Evolutionary conservation across 129 eudicot species (phyloP).

Genomic region (Chrysanthemum lavandulifolium): DNA sequence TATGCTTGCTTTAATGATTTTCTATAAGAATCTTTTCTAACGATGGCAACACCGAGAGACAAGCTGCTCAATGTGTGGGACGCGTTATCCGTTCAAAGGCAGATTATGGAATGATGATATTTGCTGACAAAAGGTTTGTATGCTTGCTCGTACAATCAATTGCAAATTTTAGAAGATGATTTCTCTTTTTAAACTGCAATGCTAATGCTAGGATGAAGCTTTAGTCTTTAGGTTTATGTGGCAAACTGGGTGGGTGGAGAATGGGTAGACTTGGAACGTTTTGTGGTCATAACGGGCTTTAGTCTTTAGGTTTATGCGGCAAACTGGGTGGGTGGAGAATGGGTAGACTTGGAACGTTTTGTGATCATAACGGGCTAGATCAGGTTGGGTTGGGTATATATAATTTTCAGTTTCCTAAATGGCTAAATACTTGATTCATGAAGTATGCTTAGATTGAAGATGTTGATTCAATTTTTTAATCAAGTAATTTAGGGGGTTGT

Average conservation of each 20-base stretch:
- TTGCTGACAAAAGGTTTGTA: constrained; percentile 93
- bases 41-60: constrained; percentile 43
- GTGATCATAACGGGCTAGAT: too few species aligned
- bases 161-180: too few species aligned
- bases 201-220: constrained; percentile 1
- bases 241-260: neutral
- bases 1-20: neutral
- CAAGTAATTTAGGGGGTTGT: too few species aligned
- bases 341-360: too few species aligned
- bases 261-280: neutral
- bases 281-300: too few species aligned
- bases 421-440: too few species aligned
- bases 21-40: neutral
- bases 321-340: too few species aligned
- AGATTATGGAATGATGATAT: constrained; percentile 99
- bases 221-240: constrained; percentile 9
- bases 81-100: constrained; percentile 98
- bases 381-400: too few species aligned
- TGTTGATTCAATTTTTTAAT: too few species aligned
- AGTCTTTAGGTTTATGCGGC: too few species aligned
- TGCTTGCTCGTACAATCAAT: constrained; percentile 6
- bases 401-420: too few species aligned
- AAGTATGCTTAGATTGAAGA: too few species aligned
- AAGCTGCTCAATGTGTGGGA: constrained; percentile 99
- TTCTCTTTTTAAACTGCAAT: neutral